Conservation (phyloP, 2,329 filamentous ascomycete genomes). For the Sporothrix phasma region DNA sequence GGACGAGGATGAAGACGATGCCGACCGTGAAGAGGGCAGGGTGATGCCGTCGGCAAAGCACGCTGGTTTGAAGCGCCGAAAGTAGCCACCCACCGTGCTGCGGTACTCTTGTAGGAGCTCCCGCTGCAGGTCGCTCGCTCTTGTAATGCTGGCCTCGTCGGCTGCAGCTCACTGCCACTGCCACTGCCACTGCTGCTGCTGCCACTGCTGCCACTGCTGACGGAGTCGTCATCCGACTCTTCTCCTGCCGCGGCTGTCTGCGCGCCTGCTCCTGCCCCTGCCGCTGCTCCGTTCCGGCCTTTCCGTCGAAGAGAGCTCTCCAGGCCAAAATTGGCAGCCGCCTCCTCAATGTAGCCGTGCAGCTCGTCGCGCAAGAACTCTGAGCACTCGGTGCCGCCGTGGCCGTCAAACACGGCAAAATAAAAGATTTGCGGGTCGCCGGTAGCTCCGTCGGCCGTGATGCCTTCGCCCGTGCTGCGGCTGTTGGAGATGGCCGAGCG, state of each 20-base stretch:
- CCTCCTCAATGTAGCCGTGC: constrained; percentile 80
- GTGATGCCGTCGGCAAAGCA: constrained; percentile 44
- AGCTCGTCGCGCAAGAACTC: constrained; percentile 75
- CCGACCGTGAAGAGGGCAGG: constrained; percentile 11
- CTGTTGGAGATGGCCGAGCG: constrained; percentile 37
- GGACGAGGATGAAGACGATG: not conserved
- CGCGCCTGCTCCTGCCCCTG: constrained; percentile 13
- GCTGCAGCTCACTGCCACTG: not conserved
- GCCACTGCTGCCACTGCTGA: not conserved
- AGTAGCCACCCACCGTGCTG: constrained; percentile 84
- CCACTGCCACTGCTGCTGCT: not conserved
- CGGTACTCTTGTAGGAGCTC: constrained; percentile 69
- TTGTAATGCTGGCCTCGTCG: not conserved
- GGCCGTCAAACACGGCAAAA: constrained; percentile 92
- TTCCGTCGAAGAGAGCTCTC: constrained; percentile 58
- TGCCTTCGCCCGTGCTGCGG: constrained; percentile 48
- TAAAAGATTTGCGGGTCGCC: constrained; percentile 97
- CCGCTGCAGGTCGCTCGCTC: constrained; percentile 47
- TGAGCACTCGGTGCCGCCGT: constrained; percentile 83
- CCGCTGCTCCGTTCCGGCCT: constrained; percentile 19
- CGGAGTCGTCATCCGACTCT: not conserved
- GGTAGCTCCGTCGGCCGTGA: constrained; percentile 57
- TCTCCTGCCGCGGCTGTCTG: not conserved
- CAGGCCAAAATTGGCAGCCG: constrained; percentile 65
- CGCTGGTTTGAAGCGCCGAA: constrained; percentile 76